Evolutionary conservation across 1,284 basidiomycete genomes (phyloP), one percentile per base, ranked within the genome.

Genomic region (Trichosporon inkin): DNA sequence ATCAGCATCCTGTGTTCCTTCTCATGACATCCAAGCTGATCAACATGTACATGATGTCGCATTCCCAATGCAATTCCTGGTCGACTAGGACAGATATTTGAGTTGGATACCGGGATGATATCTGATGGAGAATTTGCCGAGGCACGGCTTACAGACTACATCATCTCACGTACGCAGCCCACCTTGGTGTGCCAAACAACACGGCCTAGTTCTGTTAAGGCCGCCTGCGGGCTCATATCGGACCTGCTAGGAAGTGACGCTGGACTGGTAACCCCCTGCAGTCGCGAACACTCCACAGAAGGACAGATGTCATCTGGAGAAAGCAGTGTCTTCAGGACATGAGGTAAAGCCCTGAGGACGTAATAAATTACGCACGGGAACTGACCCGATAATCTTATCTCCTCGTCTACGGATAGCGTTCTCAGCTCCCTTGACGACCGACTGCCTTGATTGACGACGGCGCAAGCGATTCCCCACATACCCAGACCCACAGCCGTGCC

Each of bases 311-410:
- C 7, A 32, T 16, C 44, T 11, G 44, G 24, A 28, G 16, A 22
- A 14, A 28, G 22, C 7, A 16, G 14, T n/a, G 7, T n/a, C 16
- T 49, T n/a, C 16, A 16, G 16, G 16, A 8, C 22, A 6, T 28
- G 28, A 22, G n/a, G 22, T 16, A 49, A 17, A 13, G 28, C 44
- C 44, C 44, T 49, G 44, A 16, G 44, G 14, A 28, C 44, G 44
- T 49, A 49, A 49, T 49, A 6, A 14, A 24, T 49, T 49, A 49
- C n/a, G 28, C n/a, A 49, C 44, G 44, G 44, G 44, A 49, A 32
- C 44, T 49, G 44, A 32, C 44, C 44, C 44, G 44, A 49, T 32
- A 49, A 49, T 49, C 44, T 49, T 49, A 49, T 49, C 44, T 49
- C 44, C 44, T 32, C 44, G 16, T 49, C 44, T 16, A 49, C 44